Percentiles rank a stretch among this genome's conserved stretches.
Conservation (phyloP, 805 yeast species). For the Saccharomycopsis guyanensis region DNA sequence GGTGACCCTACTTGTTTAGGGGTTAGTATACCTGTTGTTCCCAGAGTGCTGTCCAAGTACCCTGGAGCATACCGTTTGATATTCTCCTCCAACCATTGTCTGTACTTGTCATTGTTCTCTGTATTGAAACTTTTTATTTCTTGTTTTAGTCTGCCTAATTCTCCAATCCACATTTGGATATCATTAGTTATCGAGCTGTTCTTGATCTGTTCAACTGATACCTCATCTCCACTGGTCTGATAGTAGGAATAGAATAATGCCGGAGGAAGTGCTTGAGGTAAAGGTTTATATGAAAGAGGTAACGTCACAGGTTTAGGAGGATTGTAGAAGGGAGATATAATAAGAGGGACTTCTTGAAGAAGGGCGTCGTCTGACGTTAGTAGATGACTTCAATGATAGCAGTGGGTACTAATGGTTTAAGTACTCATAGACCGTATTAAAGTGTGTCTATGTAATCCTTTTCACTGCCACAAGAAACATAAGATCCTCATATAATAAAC, state of each 20-base stretch:
- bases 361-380: slow-evolving; percentile 21
- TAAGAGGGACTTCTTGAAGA: slow-evolving; percentile 47
- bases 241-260: slow-evolving; percentile 14
- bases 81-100: slow-evolving; percentile 14
- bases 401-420: no score
- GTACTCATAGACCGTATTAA: no score
- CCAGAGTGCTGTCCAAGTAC: slow-evolving; percentile 11
- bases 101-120: slow-evolving; percentile 3
- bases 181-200: slow-evolving; percentile 8
- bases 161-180: slow-evolving; percentile 10
- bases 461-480: no score
- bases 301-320: slow-evolving; percentile 51
- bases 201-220: not conserved
- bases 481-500: no score
- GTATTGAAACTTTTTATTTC: not conserved
- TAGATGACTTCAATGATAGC: no score
- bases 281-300: slow-evolving; percentile 38
- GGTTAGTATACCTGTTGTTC: not conserved
- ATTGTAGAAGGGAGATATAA: slow-evolving; percentile 42
- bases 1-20: not conserved
- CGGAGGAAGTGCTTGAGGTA: slow-evolving; percentile 29
- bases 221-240: not conserved
- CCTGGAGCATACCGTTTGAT: slow-evolving; percentile 21
- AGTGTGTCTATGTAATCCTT: no score
- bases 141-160: slow-evolving; percentile 1